A percentile compares a stretch with the other conserved stretches of the same genome.
phyloP scores from a whole-genome alignment of 345 rosid genomes.

The Geranium brycei region DNA sequence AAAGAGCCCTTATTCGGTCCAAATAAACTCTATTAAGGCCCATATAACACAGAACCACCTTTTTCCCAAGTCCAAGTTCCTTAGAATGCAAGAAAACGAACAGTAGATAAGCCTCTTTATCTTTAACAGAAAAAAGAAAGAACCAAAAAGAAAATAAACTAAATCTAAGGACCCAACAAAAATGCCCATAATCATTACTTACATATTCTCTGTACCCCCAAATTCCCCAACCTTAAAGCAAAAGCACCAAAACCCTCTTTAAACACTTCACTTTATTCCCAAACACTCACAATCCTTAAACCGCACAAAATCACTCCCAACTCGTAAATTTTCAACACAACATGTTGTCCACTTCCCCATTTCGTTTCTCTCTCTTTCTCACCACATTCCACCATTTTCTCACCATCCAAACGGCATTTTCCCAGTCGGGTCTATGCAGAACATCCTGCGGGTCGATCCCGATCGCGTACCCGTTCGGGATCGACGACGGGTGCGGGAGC shows the following conservation, averaged over 20 bases:
- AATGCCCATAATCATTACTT: not conserved
- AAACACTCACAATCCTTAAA: no score
- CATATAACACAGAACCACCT: no score
- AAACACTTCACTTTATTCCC: no score
- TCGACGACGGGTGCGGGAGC: conserved; percentile 86
- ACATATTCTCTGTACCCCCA: not conserved
- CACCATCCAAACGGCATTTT: conserved; percentile 12
- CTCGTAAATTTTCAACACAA: not conserved
- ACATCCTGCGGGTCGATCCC: conserved; percentile 60
- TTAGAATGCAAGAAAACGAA: not conserved
- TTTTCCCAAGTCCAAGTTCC: not conserved
- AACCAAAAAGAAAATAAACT: no score
- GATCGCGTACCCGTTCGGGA: conserved; percentile 58
- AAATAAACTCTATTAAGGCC: no score
- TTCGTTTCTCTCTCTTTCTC: not conserved
- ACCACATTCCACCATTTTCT: conserved; percentile 5
- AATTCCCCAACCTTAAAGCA: not conserved
- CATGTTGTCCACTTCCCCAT: not conserved
- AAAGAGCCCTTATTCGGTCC: no score
- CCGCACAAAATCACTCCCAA: no score
- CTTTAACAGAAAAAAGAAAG: not conserved
- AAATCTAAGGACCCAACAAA: no score
- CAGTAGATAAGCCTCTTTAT: not conserved
- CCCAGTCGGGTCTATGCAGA: conserved; percentile 44
- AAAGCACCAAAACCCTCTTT: not conserved